Evolutionary conservation across 2,329 filamentous ascomycete genomes (phyloP), one percentile per base, ranked within the genome.

Genomic region (Talaromyces sp.): DNA sequence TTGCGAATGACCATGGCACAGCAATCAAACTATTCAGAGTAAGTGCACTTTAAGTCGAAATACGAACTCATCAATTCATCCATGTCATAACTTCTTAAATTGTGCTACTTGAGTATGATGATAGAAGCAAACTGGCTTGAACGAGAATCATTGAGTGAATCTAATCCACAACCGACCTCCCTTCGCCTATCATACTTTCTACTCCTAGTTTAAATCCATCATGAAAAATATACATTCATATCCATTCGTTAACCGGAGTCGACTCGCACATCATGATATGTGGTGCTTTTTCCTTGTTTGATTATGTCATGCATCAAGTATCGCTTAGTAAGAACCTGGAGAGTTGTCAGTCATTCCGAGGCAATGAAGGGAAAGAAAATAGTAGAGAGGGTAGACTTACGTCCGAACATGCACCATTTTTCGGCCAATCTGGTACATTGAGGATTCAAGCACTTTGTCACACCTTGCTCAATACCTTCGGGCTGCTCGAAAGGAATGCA

Each of bases 371-470:
- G 33, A 11, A 41, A 16, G 24, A 14, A 3, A 7, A 52, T 27
- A 33, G 37, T 31, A 41, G 31, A 31, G 16, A 50, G 27, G 39
- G 41, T 49, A 22, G 57, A 74, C 77, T 74, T 90, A 81, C 90
- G 85, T 73, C 94, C 94, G 79, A 97, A 98, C 89, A 97, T 90
- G 78, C 91, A 91, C 90, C 92, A 98, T 73, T 89, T 86, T 83
- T 94, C 87, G 19, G 94, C 94, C 60, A 87, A 81, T 69, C 83
- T 84, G 67, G 83, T 83, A 81, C 94, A 98, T 74, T 94, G 90
- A 49, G 94, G 94, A 84, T 91, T 97, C 72, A 94, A 84, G 77
- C 95, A 99, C 80, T 95, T 93, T 66, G 92, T 97, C 81, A 91
- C 89, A 59, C 91, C 93, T 69, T 87, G 83, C 68, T 90, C 85